Evolutionary conservation across 495 filamentous ascomycete species (phyloP), one percentile per base, ranked within the genome.

Genomic region (Talaromyces wortmannii): DNA sequence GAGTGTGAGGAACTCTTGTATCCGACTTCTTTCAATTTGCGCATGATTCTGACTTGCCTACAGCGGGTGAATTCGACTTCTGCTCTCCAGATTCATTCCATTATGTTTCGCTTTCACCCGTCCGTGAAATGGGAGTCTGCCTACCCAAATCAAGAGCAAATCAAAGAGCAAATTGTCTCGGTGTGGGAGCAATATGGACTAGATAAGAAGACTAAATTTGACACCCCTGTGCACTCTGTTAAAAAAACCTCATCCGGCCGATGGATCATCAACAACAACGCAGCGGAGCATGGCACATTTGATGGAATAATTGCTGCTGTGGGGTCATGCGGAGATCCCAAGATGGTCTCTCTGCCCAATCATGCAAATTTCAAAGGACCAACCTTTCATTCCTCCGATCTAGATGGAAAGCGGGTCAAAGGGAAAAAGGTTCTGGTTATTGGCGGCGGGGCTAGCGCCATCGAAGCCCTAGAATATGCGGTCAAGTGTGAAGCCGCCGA

Each of bases 31-130:
- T 23, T 23, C 23, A 40, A 40, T 40, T 10, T 40, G 36, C 44
- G 6, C 17, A 32, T 30, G 12, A 15, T 43, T 13, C 61, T 64
- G 49, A 63, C 45, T 44, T 3, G 6, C 18, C 7, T 13, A 15
- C 43, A 90, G 84, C 78, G 81, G 71, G 90, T 92, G 43, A 92
- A 92, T 74, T 88, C 86, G 55, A 92, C 89, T 8, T 90, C 87
- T 1, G 78, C 85, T 44, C 79, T 94, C 0, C 89, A 94, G 59
- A 89, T 94, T 40, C 87, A 94, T 65, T 88, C 84, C 44, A 69
- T 91, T 55, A 92, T 94, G 89, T 94, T 92, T 68, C 82, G 90
- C 31, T 95, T 94, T 67, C 88, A 91, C 56, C 90, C 90, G 0
- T 88, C 86, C 0, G 81, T 95, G 3, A 72, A 75, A 50, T 94